Evolutionary conservation across 495 filamentous ascomycete species (phyloP), one percentile per base, ranked within the genome.

Genomic region (Tricharina praecox): DNA sequence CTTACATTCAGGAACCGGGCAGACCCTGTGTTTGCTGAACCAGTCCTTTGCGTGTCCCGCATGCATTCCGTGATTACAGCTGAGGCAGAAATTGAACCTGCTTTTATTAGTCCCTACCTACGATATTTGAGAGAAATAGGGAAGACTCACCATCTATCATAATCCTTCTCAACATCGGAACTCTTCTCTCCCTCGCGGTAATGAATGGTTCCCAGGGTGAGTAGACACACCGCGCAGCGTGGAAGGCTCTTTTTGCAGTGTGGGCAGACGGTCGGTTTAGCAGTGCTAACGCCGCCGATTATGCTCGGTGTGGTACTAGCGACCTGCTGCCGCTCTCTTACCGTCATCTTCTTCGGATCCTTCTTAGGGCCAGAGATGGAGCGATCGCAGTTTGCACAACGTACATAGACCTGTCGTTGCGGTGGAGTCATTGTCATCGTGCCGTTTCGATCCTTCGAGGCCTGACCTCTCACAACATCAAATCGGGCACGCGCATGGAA

Each of bases 51-150:
- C 85, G 63, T 96, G 90, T 55, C 87, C 78, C 11, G 81, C 76
- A 63, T 97, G 90, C 58, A 82, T 77, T 10, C 83, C 85, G 67
- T 97, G 90, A 56, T 82, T 81, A 61, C 90, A 97, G 49, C 73
- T 73, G 32, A 86, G 74, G 55, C 90, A 97, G 58, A 94, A 93
- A 0, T 77, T 79, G 38, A 87, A 72, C 54, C 54, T 56, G 19
- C 23, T 10, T n/a, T n/a, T n/a, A n/a, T n/a, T n/a, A n/a, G n/a
- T n/a, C n/a, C n/a, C n/a, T n/a, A n/a, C n/a, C n/a, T n/a, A n/a
- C n/a, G n/a, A n/a, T n/a, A n/a, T n/a, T n/a, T n/a, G n/a, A 21
- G 21, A 23, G 23, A 23, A 19, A 21, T 45, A 76, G 70, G 24
- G 67, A 46, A 41, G 11, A 34, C 49, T 32, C 19, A 58, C 56